Base-by-base conservation (phyloP, 139 green algal genomes). In the Chlamydomonas sp. region DNA sequence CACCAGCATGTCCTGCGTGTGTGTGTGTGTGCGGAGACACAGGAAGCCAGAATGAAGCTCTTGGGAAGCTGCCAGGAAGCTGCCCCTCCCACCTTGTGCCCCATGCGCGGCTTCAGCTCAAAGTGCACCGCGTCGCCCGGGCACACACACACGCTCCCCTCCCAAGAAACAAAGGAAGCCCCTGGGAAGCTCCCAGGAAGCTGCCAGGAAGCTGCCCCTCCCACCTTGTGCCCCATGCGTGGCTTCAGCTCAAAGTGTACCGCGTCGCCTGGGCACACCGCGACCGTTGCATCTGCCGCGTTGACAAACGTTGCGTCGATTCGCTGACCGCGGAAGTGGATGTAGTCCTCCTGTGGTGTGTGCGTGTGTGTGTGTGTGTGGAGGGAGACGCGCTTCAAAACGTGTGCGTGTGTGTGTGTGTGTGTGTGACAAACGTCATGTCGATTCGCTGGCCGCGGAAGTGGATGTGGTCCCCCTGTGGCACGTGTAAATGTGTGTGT, bases 101-200 rank as follows among this genome's bases (percentile, higher is more conserved):
- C 70, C 26, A 37, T 34, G 16, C 70, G 59, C 2, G 30, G 24
- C 2, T 58, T 28, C 30, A 75, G 4, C 58, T 75, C 60, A 35
- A 64, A 70, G 60, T 75, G 70, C 1, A 47, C 65, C 10, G 38
- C 60, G 22, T 75, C 70, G 3, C 59, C 70, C 1, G 70, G 70
- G 6, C 22, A 49, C 59, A 66, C 59, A n/a, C n/a, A n/a, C n/a
- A n/a, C n/a, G n/a, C n/a, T n/a, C n/a, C 8, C 26, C 16, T 20
- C 37, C 58, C 37, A 5, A 5, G 26, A 3, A 3, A 65, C 5
- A 31, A 36, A 65, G 4, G 5, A 50, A 50, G 43, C 43, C 43
- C 43, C 43, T 50, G 43, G 16, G 43, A 10, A 10, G 10, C 43
- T 50, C 39, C 39, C 64, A 61, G 43, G 60, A 39, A 31, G 59